phyloP scores from a whole-genome alignment of 805 yeast species.

The Torulaspora quercuum region DNA sequence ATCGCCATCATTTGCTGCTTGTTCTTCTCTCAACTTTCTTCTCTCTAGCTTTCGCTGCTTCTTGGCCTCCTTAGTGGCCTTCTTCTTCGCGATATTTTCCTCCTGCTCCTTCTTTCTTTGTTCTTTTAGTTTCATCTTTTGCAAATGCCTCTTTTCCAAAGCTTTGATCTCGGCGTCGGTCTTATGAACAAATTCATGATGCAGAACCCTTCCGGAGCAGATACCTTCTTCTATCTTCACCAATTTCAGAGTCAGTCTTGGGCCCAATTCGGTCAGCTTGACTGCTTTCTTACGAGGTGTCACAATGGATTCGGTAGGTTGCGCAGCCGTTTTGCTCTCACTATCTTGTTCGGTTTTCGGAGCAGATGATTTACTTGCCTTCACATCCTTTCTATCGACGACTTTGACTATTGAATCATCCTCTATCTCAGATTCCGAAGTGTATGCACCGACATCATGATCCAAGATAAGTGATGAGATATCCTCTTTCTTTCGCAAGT shows the following conservation, averaged over 20 bases:
- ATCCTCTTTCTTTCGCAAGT: constrained; percentile 62
- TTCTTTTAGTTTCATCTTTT: constrained; percentile 57
- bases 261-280: constrained; percentile 89
- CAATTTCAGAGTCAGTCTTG: constrained; percentile 71
- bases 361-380: constrained; percentile 25
- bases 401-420: constrained; percentile 81
- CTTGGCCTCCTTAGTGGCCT: constrained; percentile 68
- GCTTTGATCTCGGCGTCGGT: constrained; percentile 54
- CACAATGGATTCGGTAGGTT: constrained; percentile 12
- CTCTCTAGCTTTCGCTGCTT: constrained; percentile 62
- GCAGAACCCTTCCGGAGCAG: constrained; percentile 82
- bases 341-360: constrained; percentile 24
- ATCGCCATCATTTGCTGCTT: constrained; percentile 26
- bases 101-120: constrained; percentile 74
- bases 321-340: constrained; percentile 7
- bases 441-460: constrained; percentile 69
- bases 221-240: constrained; percentile 90
- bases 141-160: constrained; percentile 65
- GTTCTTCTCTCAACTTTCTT: constrained; percentile 39
- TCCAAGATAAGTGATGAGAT: constrained; percentile 81
- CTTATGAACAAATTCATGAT: constrained; percentile 70
- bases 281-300: constrained; percentile 69
- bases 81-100: constrained; percentile 71
- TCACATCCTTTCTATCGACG: constrained; percentile 30
- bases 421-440: constrained; percentile 91